Evolutionary conservation across 345 rosid species (phyloP).

Genomic region (Gossypium herbaceum): DNA sequence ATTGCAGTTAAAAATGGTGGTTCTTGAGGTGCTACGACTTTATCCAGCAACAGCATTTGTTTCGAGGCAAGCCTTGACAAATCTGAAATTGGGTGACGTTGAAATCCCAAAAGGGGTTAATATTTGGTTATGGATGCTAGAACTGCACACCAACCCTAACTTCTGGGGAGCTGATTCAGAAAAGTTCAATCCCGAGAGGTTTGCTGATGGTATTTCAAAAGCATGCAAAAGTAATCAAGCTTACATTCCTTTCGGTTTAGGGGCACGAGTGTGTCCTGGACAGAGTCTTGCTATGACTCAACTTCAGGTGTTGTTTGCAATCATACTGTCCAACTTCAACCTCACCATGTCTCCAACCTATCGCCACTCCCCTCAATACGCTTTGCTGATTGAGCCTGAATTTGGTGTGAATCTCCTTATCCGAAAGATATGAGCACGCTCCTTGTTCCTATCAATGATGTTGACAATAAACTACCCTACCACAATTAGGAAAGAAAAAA

Average conservation of each 20-base stretch:
- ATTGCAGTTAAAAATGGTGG: constrained; percentile 16
- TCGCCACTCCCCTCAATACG: constrained; percentile 6
- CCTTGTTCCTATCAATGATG: not conserved
- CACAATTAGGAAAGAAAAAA: not conserved
- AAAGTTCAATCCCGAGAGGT: constrained; percentile 21
- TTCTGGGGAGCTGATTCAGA: constrained; percentile 13
- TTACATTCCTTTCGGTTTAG: constrained; percentile 16
- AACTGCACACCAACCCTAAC: constrained; percentile 13
- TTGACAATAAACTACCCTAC: not conserved
- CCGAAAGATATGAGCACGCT: not conserved
- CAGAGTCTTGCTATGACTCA: constrained; percentile 22
- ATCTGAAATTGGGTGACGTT: constrained; percentile 11
- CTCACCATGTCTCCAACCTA: constrained; percentile 15
- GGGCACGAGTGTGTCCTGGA: constrained; percentile 14
- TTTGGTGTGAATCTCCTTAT: constrained; percentile 13
- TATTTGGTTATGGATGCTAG: constrained; percentile 2
- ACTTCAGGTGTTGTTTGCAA: constrained; percentile 20
- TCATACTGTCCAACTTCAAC: constrained; percentile 10
- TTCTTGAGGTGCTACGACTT: constrained; percentile 20
- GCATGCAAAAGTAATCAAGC: constrained; percentile 13
- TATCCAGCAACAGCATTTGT: constrained; percentile 13
- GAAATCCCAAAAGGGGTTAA: constrained; percentile 12
- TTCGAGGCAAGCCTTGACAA: constrained; percentile 14
- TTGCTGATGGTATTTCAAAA: constrained; percentile 22
- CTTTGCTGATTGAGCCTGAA: constrained; percentile 10